Base-by-base conservation (phyloP, 192 early-diverging fungal genomes). In the Entomortierella chlamydospora region DNA sequence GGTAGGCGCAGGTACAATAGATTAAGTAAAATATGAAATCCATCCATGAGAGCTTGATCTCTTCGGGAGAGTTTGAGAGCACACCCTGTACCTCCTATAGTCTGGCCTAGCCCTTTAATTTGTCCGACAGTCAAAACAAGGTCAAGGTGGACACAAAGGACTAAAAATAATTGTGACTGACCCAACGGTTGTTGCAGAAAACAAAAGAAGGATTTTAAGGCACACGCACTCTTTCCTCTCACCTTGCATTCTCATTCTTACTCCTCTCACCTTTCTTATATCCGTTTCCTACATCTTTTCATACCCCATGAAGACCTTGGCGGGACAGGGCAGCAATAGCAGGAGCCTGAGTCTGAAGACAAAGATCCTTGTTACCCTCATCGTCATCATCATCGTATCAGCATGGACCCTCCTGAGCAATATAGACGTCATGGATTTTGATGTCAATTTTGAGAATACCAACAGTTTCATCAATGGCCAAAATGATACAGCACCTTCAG, bases 401-500 rank as follows among this genome's bases (percentile, higher is more conserved):
- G 72, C 43, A 28, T 74, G 57, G 58, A 61, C 57, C 28, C 58
- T 74, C 25, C 23, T 74, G 51, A 56, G 41, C 29, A 67, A 7
- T 26, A 52, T 67, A 3, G 64, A 67, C 23, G 37, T 67, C 15
- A 17, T 56, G 26, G 6, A 47, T 25, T 25, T 57, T 9, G 26
- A 51, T 23, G 23, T 51, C 15, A 2, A 25, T 20, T 31, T 7
- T 0, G 22, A 37, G 5, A 37, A 37, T 37, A 10, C 6, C 42
- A 20, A 33, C 59, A 58, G 7, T 17, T 11, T 34, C 30, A 23
- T 11, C 45, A 33, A 10, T 10, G 9, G 1, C 20, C 10, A 8
- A 31, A 30, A 57, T 33, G 20, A 57, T 18, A 30, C 2, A 7
- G 9, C 17, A 5, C 4, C 49, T 5, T 25, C 39, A 29, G 0